Evolutionary conservation across 1,284 basidiomycete species (phyloP).

Genomic region (Puccinia polysora): DNA sequence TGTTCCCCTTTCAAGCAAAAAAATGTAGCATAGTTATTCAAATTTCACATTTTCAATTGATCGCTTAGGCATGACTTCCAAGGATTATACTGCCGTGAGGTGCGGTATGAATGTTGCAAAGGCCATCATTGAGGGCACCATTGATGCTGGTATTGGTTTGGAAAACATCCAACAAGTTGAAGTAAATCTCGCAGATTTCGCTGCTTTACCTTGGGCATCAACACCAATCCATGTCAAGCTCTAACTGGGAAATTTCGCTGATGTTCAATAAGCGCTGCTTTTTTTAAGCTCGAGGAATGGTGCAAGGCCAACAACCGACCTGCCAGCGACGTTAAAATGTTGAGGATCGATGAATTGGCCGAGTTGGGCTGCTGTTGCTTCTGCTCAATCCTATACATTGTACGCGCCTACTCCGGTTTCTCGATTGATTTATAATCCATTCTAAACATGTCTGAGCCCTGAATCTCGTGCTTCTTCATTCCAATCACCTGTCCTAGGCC

Average conservation of each 20-base stretch:
- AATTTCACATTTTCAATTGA: no score
- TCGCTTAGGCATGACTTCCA: slow-evolving; percentile 50
- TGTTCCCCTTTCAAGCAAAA: no score
- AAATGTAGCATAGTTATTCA: no score
- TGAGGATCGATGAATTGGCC: slow-evolving; percentile 53
- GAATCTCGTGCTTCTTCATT: background rate
- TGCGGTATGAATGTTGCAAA: slow-evolving; percentile 55
- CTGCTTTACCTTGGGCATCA: no score
- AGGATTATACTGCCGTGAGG: slow-evolving; percentile 54
- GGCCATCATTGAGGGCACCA: slow-evolving; percentile 53
- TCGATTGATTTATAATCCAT: background rate
- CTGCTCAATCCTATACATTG: slow-evolving; percentile 51
- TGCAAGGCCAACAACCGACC: slow-evolving; percentile 52
- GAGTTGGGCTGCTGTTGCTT: slow-evolving; percentile 54
- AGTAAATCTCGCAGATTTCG: slow-evolving; percentile 19
- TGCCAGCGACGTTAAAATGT: slow-evolving; percentile 54
- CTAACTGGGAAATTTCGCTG: slow-evolving; percentile 45
- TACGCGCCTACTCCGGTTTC: background rate
- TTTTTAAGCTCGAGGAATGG: slow-evolving; percentile 53
- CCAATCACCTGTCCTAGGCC: background rate
- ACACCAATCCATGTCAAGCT: no score
- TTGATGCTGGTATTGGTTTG: slow-evolving; percentile 54
- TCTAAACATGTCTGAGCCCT: background rate
- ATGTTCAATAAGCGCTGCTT: slow-evolving; percentile 44
- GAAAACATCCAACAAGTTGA: slow-evolving; percentile 54